Conservation (phyloP, 192 early-diverging fungal species). For the Chytriomyces confervae region DNA sequence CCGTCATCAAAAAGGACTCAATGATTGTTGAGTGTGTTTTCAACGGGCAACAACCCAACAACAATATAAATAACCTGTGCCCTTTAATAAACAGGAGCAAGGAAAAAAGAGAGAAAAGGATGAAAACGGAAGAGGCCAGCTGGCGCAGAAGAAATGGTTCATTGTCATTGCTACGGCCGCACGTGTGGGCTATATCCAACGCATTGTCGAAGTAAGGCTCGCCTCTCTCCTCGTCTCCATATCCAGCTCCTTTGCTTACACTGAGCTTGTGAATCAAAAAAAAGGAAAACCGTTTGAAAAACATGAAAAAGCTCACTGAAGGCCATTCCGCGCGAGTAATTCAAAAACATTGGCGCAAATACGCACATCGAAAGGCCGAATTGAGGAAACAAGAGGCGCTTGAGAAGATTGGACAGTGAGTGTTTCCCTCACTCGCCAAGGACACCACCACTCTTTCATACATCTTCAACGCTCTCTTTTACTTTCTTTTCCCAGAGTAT, state of each 20-base stretch:
- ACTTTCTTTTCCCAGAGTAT: conserved; percentile 40
- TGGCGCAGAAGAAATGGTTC: conserved; percentile 60
- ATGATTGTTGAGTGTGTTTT: conserved; percentile 21
- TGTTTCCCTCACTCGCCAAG: conserved; percentile 1
- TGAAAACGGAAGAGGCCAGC: conserved; percentile 45
- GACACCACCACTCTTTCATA: background rate
- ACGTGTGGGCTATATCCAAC: conserved; percentile 45
- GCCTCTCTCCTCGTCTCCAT: background rate
- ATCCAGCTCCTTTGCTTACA: background rate
- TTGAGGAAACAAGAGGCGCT: conserved; percentile 38
- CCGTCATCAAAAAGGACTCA: conserved; percentile 46
- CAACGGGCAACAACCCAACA: background rate
- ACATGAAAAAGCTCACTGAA: conserved; percentile 6
- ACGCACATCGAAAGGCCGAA: conserved; percentile 32
- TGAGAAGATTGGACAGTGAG: conserved; percentile 49
- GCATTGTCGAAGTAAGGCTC: conserved; percentile 41
- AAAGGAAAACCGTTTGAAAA: conserved; percentile 17
- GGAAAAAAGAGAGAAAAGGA: conserved; percentile 51
- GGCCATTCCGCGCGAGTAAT: conserved; percentile 48
- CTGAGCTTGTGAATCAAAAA: background rate
- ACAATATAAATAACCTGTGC: background rate
- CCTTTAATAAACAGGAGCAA: conserved; percentile 38
- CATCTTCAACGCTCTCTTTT: conserved; percentile 4
- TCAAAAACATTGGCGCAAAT: conserved; percentile 44
- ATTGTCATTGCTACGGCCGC: conserved; percentile 52